Evolutionary conservation across 2,329 filamentous ascomycete species (phyloP), one percentile per base, ranked within the genome.

Genomic region (Esteya vermicola): DNA sequence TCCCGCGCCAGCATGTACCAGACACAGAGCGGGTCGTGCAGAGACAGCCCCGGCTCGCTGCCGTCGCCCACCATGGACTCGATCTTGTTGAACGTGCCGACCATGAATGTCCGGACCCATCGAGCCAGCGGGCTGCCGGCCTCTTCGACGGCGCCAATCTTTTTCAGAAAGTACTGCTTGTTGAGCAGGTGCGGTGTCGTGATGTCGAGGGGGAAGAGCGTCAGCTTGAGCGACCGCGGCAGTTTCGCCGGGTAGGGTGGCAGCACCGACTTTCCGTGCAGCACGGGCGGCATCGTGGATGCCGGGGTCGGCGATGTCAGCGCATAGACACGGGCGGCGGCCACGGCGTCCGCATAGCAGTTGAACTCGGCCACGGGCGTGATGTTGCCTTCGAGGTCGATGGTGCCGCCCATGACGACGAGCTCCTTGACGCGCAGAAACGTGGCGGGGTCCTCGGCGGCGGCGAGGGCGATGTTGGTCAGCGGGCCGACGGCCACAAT

Each of bases 361-460:
- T 98, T 98, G 72, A 98, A 98, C 57, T 98, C 91, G 46, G 84
- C 85, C 12, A 81, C 74, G 2, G 91, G 89, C 34, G 76, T 78
- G 53, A 84, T 77, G 58, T 98, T 98, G 50, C 91, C 91, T 38
- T 78, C 71, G 33, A 77, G 63, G 43, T 82, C 69, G 40, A 98
- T 72, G 20, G 84, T 79, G 44, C 91, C 91, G 43, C 89, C 91
- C 91, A 98, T 98, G 35, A 95, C 83, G 4, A 94, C 80, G 4
- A 98, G 72, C 59, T 96, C 86, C 57, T 93, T 93, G 36, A 78
- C 84, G 33, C 78, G 76, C 41, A 98, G 68, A 58, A 98, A 95
- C 0, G 86, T 80, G 58, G 89, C 85, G 0, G 88, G 80, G 50
- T 96, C 89, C 52, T 85, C 77, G 13, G 85, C 78, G 3, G 91